Evolutionary conservation across 73 alveolate genomes (phyloP).

Genomic region (Diophrys appendiculata): DNA sequence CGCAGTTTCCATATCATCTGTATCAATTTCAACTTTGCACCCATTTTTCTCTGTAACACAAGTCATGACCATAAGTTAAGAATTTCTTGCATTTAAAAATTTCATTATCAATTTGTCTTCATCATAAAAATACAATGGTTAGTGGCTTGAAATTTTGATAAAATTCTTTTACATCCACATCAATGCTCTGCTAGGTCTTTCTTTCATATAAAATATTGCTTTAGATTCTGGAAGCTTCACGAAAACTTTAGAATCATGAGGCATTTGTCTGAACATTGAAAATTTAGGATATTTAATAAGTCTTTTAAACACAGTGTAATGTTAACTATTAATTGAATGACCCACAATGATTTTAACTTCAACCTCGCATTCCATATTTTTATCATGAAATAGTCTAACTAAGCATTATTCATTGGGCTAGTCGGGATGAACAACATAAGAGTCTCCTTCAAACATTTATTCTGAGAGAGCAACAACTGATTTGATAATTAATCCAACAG

Average conservation of each 20-base stretch:
- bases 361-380: constrained; percentile 68
- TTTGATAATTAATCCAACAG: constrained; percentile 65
- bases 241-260: neutral
- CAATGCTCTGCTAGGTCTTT: constrained; percentile 59
- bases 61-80: constrained; percentile 53
- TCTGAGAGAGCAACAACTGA: constrained; percentile 70
- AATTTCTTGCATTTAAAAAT: constrained; percentile 67
- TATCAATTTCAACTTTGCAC: constrained; percentile 44
- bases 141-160: constrained; percentile 49
- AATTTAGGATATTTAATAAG: neutral
- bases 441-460: constrained; percentile 80
- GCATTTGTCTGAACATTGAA: constrained; percentile 3
- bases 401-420: constrained; percentile 54
- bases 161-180: constrained; percentile 61
- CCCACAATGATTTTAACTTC: constrained; percentile 84
- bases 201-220: constrained; percentile 26
- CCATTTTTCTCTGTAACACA: constrained; percentile 49
- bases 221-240: neutral
- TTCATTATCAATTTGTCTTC: constrained; percentile 53
- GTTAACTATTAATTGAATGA: constrained; percentile 24
- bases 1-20: constrained; percentile 84
- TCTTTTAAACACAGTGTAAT: constrained; percentile 8
- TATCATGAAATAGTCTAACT: constrained; percentile 73
- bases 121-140: constrained; percentile 39
- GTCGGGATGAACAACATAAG: constrained; percentile 77